phyloP scores from a whole-genome alignment of 768 basidiomycete species.

The Rubroboletus satanas region DNA sequence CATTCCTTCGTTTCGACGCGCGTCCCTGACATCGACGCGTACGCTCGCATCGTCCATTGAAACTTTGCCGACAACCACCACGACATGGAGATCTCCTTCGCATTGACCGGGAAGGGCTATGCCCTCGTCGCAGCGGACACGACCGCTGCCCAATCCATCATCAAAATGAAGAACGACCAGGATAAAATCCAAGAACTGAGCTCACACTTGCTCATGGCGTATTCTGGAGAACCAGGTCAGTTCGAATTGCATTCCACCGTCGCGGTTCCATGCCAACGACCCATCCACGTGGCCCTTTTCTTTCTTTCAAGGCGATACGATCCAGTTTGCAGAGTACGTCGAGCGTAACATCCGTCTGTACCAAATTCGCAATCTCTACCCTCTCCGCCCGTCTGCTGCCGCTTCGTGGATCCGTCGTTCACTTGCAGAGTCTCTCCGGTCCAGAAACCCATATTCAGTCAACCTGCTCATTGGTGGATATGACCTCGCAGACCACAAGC shows the following conservation, averaged over 20 bases:
- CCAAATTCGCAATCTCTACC: constrained; percentile 89
- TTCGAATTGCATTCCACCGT: constrained; percentile 20
- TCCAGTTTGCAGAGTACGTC: constrained; percentile 94
- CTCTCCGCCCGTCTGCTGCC: constrained; percentile 85
- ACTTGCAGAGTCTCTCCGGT: constrained; percentile 85
- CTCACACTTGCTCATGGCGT: constrained; percentile 91
- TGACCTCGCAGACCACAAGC: constrained; percentile 68
- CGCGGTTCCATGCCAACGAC: background rate
- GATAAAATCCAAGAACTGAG: constrained; percentile 94
- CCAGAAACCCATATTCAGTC: constrained; percentile 83
- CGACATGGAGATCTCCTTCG: constrained; percentile 88
- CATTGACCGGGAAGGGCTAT: constrained; percentile 88
- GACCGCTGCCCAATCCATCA: constrained; percentile 83
- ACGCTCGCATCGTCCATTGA: constrained; percentile 2
- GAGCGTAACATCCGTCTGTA: constrained; percentile 95
- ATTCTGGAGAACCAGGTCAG: constrained; percentile 85
- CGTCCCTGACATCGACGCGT: constrained; percentile 26
- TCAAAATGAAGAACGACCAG: constrained; percentile 96
- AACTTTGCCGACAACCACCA: constrained; percentile 14
- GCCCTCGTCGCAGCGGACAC: constrained; percentile 91
- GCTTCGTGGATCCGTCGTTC: constrained; percentile 93
- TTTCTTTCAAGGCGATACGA: constrained; percentile 73
- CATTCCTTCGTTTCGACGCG: constrained; percentile 21
- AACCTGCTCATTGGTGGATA: constrained; percentile 92
- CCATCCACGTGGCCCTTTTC: background rate